These are phyloP conservation scores for Dryas drummondii DNA, from an alignment of 306 rosid genomes.

Conservation along the genomic window DNA sequence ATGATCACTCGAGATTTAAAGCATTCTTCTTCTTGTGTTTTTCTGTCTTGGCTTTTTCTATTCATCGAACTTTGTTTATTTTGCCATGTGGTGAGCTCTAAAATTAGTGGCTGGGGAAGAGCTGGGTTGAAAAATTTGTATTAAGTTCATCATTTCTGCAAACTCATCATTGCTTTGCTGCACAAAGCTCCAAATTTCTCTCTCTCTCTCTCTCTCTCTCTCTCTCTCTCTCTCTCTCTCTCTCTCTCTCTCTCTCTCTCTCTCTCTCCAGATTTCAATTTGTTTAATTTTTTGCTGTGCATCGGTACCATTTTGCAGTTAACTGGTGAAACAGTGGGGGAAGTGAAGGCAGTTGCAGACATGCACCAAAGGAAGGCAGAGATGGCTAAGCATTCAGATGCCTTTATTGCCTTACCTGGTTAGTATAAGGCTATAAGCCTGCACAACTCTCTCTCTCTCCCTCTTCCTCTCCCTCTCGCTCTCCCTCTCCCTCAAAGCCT, in stretches of 20 bases:
- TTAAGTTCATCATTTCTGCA: conserved; percentile 39
- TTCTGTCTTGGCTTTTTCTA: conserved; percentile 40
- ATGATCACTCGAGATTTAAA: conserved; percentile 21
- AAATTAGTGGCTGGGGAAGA: conserved; percentile 32
- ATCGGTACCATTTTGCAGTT: conserved; percentile 57
- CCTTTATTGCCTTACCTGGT: conserved; percentile 99
- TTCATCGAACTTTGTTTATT: conserved; percentile 21
- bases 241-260: conserved; percentile 20
- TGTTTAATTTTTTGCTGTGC: conserved; percentile 25
- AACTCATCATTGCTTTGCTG: conserved; percentile 53
- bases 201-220: conserved; percentile 22
- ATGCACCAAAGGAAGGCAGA: conserved; percentile 99
- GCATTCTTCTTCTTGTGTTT: conserved; percentile 28
- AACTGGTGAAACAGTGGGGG: conserved; percentile 98
- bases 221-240: conserved; percentile 10
- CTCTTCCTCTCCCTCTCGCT: too few species aligned
- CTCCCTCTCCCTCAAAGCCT: too few species aligned
- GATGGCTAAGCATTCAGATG: conserved; percentile 98
- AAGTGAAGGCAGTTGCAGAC: conserved; percentile 96
- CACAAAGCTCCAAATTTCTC: conserved; percentile 33
- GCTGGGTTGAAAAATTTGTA: conserved; percentile 21
- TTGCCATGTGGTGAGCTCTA: conserved; percentile 17
- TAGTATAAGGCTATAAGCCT: conserved; percentile 28
- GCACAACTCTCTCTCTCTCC: conserved; percentile 2
- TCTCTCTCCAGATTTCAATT: conserved; percentile 13